Evolutionary conservation across 768 basidiomycete species (phyloP).

Genomic region (Leucosporidium scottii): DNA sequence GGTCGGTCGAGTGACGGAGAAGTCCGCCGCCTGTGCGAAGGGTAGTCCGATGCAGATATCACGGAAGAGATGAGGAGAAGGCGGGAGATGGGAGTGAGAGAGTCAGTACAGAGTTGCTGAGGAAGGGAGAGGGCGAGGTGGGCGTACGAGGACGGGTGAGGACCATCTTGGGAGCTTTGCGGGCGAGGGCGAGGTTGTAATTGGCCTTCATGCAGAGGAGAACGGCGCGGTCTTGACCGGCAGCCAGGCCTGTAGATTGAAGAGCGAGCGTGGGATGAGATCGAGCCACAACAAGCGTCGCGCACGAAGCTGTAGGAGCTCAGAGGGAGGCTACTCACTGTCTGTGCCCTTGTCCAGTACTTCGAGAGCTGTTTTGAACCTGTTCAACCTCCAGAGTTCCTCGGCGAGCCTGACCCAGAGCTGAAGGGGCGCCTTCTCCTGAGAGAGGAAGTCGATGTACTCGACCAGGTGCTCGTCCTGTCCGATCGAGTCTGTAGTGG

Average conservation of each 20-base stretch:
- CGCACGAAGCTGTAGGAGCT: not conserved
- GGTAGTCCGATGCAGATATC: conserved; percentile 34
- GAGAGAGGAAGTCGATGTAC: conserved; percentile 56
- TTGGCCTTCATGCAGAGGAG: conserved; percentile 78
- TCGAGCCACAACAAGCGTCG: not conserved
- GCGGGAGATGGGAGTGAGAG: conserved; percentile 37
- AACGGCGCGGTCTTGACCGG: too few species aligned
- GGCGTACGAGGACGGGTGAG: conserved; percentile 46
- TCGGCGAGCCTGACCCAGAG: conserved; percentile 52
- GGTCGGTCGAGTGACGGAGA: conserved; percentile 7
- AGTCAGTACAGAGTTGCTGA: not conserved
- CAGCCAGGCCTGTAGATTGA: conserved; percentile 43
- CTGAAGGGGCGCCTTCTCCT: conserved; percentile 63
- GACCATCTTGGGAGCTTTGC: conserved; percentile 73
- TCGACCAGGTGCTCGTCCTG: too few species aligned
- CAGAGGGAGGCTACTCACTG: conserved; percentile 28
- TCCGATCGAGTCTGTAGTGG: too few species aligned
- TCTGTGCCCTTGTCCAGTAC: conserved; percentile 48
- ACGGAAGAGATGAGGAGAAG: conserved; percentile 28
- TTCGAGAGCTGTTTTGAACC: conserved; percentile 46
- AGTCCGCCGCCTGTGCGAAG: not conserved
- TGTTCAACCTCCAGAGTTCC: conserved; percentile 40
- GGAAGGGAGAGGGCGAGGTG: not conserved
- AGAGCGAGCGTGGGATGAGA: conserved; percentile 43
- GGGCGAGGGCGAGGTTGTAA: conserved; percentile 69